A percentile compares a stretch with the other conserved stretches of the same genome.
These are phyloP conservation scores for Sindora glabra DNA, from an alignment of 306 rosid species.

Conservation along the genomic window DNA sequence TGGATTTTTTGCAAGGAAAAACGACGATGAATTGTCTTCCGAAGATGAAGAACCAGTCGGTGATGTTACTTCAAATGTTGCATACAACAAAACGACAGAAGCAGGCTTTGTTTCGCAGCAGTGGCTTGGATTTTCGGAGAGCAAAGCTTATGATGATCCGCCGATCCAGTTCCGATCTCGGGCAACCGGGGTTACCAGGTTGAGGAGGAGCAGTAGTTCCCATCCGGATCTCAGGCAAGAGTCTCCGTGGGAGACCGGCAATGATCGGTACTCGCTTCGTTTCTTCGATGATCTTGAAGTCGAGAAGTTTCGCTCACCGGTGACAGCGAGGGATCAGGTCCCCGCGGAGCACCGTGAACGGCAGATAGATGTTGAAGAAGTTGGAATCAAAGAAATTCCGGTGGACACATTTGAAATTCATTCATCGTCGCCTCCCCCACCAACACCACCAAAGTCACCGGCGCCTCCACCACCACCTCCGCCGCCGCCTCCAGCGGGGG, in stretches of 20 bases:
- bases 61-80: neutral
- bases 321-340: neutral
- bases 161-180: conserved; percentile 13
- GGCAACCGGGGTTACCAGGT: conserved; percentile 11
- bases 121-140: conserved; percentile 38
- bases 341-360: neutral
- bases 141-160: conserved; percentile 10
- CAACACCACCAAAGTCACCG: conserved; percentile 2
- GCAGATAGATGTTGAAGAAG: conserved; percentile 6
- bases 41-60: neutral
- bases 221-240: conserved; percentile 81
- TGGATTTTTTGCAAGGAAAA: conserved; percentile 51
- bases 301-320: conserved; percentile 29
- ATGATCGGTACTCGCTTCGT: conserved; percentile 35
- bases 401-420: conserved; percentile 39
- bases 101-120: conserved; percentile 24
- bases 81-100: neutral
- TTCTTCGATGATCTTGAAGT: conserved; percentile 70
- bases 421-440: conserved; percentile 13
- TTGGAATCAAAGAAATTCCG: conserved; percentile 48
- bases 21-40: conserved; percentile 37
- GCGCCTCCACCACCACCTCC: conserved; percentile 40
- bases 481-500: conserved; percentile 16
- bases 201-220: conserved; percentile 72
- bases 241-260: conserved; percentile 33